These are phyloP conservation scores for Solanum rostratum DNA, from an alignment of 257 asterid species.

Conservation along the genomic window DNA sequence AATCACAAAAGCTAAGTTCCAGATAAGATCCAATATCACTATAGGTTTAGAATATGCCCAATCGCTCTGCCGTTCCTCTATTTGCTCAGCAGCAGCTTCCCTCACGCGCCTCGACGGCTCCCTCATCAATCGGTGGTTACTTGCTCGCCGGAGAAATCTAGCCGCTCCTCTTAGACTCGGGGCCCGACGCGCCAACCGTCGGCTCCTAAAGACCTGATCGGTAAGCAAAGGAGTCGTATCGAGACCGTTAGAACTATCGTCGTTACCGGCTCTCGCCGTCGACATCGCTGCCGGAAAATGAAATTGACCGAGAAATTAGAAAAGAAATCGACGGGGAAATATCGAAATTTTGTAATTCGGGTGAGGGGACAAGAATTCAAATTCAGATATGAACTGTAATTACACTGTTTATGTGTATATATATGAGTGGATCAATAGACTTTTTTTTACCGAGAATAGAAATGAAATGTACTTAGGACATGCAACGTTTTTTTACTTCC, in stretches of 20 bases:
- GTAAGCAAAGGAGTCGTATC: conserved; percentile 52
- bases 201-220: conserved; percentile 41
- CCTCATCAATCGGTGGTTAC: conserved; percentile 35
- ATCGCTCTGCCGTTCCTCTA: conserved; percentile 79
- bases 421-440: neutral
- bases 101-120: conserved; percentile 40
- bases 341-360: neutral
- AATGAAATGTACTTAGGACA: neutral
- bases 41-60: conserved; percentile 93
- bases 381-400: neutral
- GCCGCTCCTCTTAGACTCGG: conserved; percentile 54
- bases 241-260: neutral
- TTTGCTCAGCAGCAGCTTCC: conserved; percentile 45
- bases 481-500: neutral
- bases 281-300: conserved; percentile 11
- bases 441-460: neutral
- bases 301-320: neutral
- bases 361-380: neutral
- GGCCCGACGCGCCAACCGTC: conserved; percentile 41
- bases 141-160: conserved; percentile 33
- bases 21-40: conserved; percentile 60
- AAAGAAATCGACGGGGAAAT: neutral
- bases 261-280: conserved; percentile 9
- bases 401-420: neutral
- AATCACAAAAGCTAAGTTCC: conserved; percentile 70